A percentile compares a stretch with the other conserved stretches of the same genome.
phyloP scores from a whole-genome alignment of 257 asterid species.

The Eucommia ulmoides region DNA sequence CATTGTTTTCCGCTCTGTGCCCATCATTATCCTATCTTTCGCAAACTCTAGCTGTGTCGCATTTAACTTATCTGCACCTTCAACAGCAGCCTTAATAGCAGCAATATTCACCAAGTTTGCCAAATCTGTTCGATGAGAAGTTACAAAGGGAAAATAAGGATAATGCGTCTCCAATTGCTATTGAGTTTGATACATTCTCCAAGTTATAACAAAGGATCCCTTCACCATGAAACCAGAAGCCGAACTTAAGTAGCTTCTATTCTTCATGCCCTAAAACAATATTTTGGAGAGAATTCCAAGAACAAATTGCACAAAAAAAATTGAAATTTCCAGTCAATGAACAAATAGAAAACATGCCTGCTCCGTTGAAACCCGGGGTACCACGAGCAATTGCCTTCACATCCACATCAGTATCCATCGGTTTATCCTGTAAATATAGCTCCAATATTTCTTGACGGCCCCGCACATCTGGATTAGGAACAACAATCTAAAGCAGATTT shows the following conservation, averaged over 20 bases:
- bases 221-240: too few species aligned
- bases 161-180: too few species aligned
- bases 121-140: slow-evolving; percentile 40
- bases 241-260: too few species aligned
- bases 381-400: slow-evolving; percentile 91
- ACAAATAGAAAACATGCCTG: slow-evolving; percentile 41
- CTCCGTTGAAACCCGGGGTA: slow-evolving; percentile 97
- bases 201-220: too few species aligned
- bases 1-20: slow-evolving; percentile 97
- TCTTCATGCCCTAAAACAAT: too few species aligned
- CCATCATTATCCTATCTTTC: slow-evolving; percentile 96
- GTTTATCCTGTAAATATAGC: slow-evolving; percentile 86
- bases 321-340: too few species aligned
- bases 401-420: slow-evolving; percentile 74
- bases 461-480: slow-evolving; percentile 85
- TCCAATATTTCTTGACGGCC: slow-evolving; percentile 93
- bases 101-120: slow-evolving; percentile 93
- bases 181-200: too few species aligned
- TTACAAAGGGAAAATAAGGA: slow-evolving; percentile 9
- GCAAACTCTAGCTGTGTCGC: slow-evolving; percentile 83
- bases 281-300: too few species aligned
- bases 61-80: slow-evolving; percentile 85
- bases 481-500: slow-evolving; percentile 49
- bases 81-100: slow-evolving; percentile 96
- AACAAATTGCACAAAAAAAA: too few species aligned